Evolutionary conservation across 2,329 filamentous ascomycete species (phyloP), one percentile per base, ranked within the genome.

Genomic region (Aspergillus tanneri): DNA sequence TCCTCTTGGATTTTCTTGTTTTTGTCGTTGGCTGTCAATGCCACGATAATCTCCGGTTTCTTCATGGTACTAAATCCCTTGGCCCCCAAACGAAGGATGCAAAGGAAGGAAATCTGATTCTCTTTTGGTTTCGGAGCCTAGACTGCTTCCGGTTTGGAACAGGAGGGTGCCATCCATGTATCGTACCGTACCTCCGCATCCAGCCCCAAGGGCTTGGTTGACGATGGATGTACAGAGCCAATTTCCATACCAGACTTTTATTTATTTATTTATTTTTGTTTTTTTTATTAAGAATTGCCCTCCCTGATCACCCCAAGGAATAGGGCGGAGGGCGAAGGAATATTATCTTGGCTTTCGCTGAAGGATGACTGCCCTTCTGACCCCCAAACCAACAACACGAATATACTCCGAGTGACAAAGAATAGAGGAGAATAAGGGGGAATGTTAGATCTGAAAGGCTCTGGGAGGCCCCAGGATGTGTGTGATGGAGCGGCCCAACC

Each of bases 31-130:
- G 52, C 39, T 46, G 45, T 37, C 51, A 50, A 43, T 47, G 45
- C 55, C 53, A 59, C 50, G 52, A 59, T 58, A 60, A 60, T 59
- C 56, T 60, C 58, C 58, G 58, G 55, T 49, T 55, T 46, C 45
- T 50, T 49, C 53, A 52, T 22, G 28, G 27, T 44, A 41, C 47
- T 53, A 56, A 50, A 43, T 38, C 28, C 34, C 47, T 51, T 57
- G 49, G 49, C 56, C 49, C 52, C 55, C 49, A 53, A 56, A 41
- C 49, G 46, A 56, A 54, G 52, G 50, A 48, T 38, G 44, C 34
- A 30, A 34, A 24, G 24, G 30, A n/a, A 42, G 45, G 40, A 48
- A 37, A 25, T 27, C 54, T 54, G 43, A 55, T 58, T 53, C 50
- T 52, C 39, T 55, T 58, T 41, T 21, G 52, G 55, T 44, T 22